These are phyloP conservation scores for Cordyceps cateniannulata DNA, from an alignment of 2,329 filamentous ascomycete species.

Conservation along the genomic window DNA sequence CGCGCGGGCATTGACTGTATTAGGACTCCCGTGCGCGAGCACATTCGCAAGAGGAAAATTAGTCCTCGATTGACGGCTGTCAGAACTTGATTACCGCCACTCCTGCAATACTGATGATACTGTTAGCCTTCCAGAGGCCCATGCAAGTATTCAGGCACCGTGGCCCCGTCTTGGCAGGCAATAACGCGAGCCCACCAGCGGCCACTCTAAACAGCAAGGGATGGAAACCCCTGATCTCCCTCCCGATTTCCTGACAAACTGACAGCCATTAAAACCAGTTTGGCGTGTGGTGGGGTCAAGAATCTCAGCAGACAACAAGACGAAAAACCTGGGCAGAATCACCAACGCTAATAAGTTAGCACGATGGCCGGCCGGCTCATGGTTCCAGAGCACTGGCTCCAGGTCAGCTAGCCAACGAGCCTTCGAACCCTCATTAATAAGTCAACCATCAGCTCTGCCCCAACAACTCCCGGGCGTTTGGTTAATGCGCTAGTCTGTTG, in stretches of 20 bases:
- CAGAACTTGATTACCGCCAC: background rate
- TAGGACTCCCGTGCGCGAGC: background rate
- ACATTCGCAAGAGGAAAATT: background rate
- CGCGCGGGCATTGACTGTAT: background rate
- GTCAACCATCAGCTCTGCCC: background rate
- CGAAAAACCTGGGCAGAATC: background rate
- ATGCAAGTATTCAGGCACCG: background rate
- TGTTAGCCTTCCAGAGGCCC: background rate
- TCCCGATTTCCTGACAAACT: background rate
- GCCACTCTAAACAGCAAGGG: background rate
- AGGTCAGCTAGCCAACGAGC: background rate
- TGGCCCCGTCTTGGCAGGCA: background rate
- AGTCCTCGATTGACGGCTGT: background rate
- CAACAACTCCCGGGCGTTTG: background rate
- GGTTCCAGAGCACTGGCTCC: background rate
- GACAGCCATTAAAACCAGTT: background rate
- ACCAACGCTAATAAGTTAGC: background rate
- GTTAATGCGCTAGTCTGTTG: background rate
- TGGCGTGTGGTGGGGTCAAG: background rate
- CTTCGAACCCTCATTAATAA: no score
- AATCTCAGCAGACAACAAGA: background rate
- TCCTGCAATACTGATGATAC: background rate
- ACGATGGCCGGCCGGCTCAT: background rate
- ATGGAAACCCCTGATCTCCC: conserved; percentile 6
- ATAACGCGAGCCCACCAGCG: background rate